Evolutionary conservation across 2,329 filamentous ascomycete species (phyloP), one percentile per base, ranked within the genome.

Genomic region (Stagonosporopsis vannaccii): DNA sequence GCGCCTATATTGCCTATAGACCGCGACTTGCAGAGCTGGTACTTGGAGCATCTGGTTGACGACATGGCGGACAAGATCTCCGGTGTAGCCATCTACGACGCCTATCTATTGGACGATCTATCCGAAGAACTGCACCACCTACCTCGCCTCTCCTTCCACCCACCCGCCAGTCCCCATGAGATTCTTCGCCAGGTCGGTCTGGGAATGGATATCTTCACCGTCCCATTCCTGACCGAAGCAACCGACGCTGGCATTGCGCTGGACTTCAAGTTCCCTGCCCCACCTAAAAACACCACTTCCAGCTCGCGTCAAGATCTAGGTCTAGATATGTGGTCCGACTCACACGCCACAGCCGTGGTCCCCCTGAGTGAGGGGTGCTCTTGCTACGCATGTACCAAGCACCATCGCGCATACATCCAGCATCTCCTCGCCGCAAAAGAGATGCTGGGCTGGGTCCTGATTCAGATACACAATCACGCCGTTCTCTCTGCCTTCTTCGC

Each of bases 381-480:
- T 46, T 99, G 95, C 81, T 94, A 96, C 74, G 82, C 92, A 20
- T 99, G 95, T 80, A 85, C 81, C 2, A 85, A 84, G 17, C 94
- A 98, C 75, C 92, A 97, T 76, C 82, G 89, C 45, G 94, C 95
- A 0, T 99, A 91, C 75, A 71, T 99, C 32, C 89, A 92, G 62
- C 95, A 99, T 75, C 83, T 98, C 1, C 85, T 99, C 6, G 83
- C 86, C 42, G 92, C 95, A 0, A 96, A 93, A 71, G 95, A 99
- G 77, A 98, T 99, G 95, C 86, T 97, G 4, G 94, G 90, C 22
- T 99, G 95, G 95, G 90, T 89, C 0, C 82, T 99, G 7, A 82
- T 99, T 7, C 94, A 98, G 74, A 84, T 97, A 3, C 95, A 99
- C 78, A 99, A 99, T 73, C 88, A 96, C 73, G 83, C 87, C 58